A percentile compares a stretch with the other conserved stretches of the same genome.
Conservation (phyloP, 257 asterid genomes). For the Nicotiana obtusifolia region DNA sequence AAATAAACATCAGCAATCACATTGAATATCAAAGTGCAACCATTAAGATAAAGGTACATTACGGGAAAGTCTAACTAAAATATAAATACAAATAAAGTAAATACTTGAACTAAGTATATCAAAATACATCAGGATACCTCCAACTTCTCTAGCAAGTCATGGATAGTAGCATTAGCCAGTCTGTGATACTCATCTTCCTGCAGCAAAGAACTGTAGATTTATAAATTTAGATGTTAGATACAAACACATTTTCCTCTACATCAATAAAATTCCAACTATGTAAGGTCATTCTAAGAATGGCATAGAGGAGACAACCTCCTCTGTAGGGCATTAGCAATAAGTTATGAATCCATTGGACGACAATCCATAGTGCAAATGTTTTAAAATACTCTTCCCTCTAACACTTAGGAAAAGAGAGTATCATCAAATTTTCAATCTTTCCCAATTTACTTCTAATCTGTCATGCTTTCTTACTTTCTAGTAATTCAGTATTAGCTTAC, state of each 20-base stretch:
- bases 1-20: neutral
- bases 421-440: neutral
- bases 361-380: neutral
- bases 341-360: neutral
- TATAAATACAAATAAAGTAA: neutral
- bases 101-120: neutral
- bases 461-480: neutral
- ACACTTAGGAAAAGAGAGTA: neutral
- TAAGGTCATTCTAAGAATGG: neutral
- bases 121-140: constrained; percentile 38
- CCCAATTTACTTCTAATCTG: neutral
- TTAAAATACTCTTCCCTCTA: neutral
- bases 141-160: constrained; percentile 69
- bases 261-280: neutral
- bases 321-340: neutral
- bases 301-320: neutral
- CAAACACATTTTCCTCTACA: neutral
- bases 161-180: constrained; percentile 76
- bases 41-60: neutral
- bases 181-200: constrained; percentile 74
- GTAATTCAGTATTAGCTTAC: neutral
- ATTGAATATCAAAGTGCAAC: neutral
- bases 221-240: constrained; percentile 12
- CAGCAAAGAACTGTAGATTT: constrained; percentile 49
- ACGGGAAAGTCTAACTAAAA: neutral